Percentiles rank a stretch among this genome's conserved stretches.
Evolutionary conservation across 2,329 filamentous ascomycete species (phyloP).

Genomic region (Chaetomium strumarium): DNA sequence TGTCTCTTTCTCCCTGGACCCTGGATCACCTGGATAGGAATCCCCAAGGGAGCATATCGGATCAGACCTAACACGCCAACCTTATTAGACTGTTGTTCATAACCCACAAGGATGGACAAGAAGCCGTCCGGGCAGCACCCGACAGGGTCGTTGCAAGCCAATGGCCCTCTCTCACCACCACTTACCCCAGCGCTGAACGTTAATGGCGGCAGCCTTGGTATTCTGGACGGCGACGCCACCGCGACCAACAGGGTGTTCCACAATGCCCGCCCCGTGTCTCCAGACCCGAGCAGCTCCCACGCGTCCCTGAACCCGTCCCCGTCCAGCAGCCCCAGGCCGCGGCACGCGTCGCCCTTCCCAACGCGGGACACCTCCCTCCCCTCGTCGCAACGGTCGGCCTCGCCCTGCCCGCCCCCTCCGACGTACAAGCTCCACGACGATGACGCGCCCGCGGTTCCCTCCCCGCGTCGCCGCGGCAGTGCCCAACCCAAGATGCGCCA

Average conservation of each 20-base stretch:
- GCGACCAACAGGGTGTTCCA: background rate
- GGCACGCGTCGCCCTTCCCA: slow-evolving; percentile 2
- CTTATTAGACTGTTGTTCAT: background rate
- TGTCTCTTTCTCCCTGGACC: background rate
- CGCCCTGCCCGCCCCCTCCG: slow-evolving; percentile 25
- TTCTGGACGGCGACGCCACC: background rate
- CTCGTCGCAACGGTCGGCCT: background rate
- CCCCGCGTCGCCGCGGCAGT: slow-evolving; percentile 30
- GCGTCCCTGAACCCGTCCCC: background rate
- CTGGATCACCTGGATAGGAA: too few relatives aligned
- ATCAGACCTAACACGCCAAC: background rate
- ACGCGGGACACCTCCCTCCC: slow-evolving; percentile 2
- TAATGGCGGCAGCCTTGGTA: slow-evolving; percentile 8
- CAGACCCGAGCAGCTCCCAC: slow-evolving; percentile 6
- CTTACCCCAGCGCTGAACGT: slow-evolving; percentile 19
- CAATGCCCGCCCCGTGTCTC: slow-evolving; percentile 2
- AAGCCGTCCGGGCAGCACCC: background rate
- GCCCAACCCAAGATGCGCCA: slow-evolving; percentile 27
- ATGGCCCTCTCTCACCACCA: slow-evolving; percentile 21
- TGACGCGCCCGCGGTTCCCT: slow-evolving; percentile 16
- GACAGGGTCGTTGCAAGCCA: slow-evolving; percentile 13
- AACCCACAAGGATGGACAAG: slow-evolving; percentile 16
- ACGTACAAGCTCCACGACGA: slow-evolving; percentile 29
- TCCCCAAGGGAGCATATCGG: background rate
- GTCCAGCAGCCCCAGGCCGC: background rate